Percentiles rank a stretch among this genome's conserved stretches.
These are phyloP conservation scores for Rhizopogon roseolus DNA, from an alignment of 768 basidiomycete genomes.

Conservation along the genomic window DNA sequence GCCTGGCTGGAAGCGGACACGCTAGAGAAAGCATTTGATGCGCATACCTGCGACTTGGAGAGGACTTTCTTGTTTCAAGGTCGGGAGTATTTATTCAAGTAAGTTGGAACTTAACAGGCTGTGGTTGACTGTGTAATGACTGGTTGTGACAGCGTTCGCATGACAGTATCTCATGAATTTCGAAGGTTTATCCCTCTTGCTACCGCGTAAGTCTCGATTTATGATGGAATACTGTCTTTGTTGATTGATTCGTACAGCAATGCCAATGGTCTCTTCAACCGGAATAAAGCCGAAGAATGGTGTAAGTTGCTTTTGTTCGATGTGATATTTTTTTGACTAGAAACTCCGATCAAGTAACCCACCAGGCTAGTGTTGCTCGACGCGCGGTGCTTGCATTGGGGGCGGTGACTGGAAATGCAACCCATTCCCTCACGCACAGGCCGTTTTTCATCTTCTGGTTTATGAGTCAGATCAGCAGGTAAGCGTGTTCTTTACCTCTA, in stretches of 20 bases:
- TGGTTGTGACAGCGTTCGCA: constrained; percentile 46
- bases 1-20: constrained; percentile 70
- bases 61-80: constrained; percentile 65
- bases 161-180: constrained; percentile 69
- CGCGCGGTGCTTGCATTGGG: constrained; percentile 56
- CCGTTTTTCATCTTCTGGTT: constrained; percentile 76
- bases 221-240: background rate
- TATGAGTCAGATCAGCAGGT: constrained; percentile 65
- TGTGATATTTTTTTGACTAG: constrained; percentile 1
- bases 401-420: constrained; percentile 48
- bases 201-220: constrained; percentile 40
- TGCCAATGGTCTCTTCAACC: constrained; percentile 42
- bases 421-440: constrained; percentile 45
- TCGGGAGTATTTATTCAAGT: constrained; percentile 61
- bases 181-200: constrained; percentile 58
- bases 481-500: constrained; percentile 4
- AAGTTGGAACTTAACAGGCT: background rate
- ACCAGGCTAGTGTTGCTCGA: constrained; percentile 56
- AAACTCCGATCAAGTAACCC: constrained; percentile 39
- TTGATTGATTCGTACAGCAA: constrained; percentile 26
- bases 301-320: constrained; percentile 36
- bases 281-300: constrained; percentile 63
- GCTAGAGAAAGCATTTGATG: constrained; percentile 58
- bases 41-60: constrained; percentile 65
- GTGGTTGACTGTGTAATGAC: background rate